Evolutionary conservation across 1,139 yeast species (phyloP), one percentile per base, ranked within the genome.

Genomic region (Diutina pseudorugosa): DNA sequence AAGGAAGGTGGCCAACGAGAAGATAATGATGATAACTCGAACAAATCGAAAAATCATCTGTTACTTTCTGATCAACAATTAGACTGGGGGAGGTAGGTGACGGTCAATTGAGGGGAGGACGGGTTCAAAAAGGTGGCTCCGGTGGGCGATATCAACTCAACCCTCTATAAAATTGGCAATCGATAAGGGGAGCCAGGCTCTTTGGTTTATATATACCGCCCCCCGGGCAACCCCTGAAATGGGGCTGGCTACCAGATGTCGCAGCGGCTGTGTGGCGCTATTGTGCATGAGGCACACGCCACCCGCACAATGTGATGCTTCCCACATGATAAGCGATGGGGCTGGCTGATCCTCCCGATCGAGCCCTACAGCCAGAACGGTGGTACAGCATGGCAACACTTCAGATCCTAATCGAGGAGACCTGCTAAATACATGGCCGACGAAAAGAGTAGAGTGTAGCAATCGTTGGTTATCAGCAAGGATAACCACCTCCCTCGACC

Each of bases 1-100:
- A n/a, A 72, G 52, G 1, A 69, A 60, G 5, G 67, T 62, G 19
- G 70, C 73, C 16, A 71, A 52, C 16, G 77, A 66, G 51, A 72
- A 64, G 27, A 72, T 53, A 20, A 73, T 61, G 48, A 73, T 61
- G 19, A 72, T 53, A 42, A 66, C 60, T 54, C 79, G 61, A 55
- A 73, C 71, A 43, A 70, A 53, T 53, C 64, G 68, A 53, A 69
- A 70, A 66, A 70, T 67, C 55, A 51, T 41, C 33, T 19, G 30
- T 18, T 9, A 27, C 16, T 18, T n/a, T 41, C n/a, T 9, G 44
- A 3, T 41, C 21, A 16, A 36, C 5, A 4, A 41, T 41, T 19
- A 16, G 8, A 16, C 20, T 1, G 12, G 4, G n/a, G 12, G 36
- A 14, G 36, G 36, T 11, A 1, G 36, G n/a, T 9, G 2, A 14